Evolutionary conservation across 2,329 filamentous ascomycete genomes (phyloP), one percentile per base, ranked within the genome.

Genomic region (Colletotrichum truncatum): DNA sequence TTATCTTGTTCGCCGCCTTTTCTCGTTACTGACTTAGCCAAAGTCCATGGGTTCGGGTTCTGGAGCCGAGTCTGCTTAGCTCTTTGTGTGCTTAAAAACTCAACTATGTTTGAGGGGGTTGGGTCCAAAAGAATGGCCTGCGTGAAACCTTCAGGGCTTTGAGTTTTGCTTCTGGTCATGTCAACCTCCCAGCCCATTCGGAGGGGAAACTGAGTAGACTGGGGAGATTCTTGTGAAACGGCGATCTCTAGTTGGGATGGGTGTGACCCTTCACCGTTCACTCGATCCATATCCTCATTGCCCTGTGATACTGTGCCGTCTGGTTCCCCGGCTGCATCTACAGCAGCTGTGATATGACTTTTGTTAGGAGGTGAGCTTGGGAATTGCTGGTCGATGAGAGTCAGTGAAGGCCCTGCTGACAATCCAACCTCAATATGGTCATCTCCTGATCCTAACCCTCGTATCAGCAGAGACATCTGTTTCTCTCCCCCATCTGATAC

Each of bases 11-110:
- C 11, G 55, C 46, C 7, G 64, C 39, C 7, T 21, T 46, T 16
- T n/a, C n/a, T n/a, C n/a, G n/a, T n/a, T n/a, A n/a, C n/a, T n/a
- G n/a, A n/a, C n/a, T 55, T 59, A 25, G 67, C 65, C 12, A 68
- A 46, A 9, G 53, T 41, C 67, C 67, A 69, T 1, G 66, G 67
- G 6, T 66, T 68, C n/a, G 57, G 23, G 12, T 58, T 30, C 23
- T 68, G 34, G 12, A 41, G 16, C 45, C 56, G 45, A 16, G 25
- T 41, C 23, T 65, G 48, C 12, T 56, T n/a, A 4, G 16, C 18
- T 11, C 43, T n/a, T 10, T 63, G 63, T 7, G 49, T 41, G 6
- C 53, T 53, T 11, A 66, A 23, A n/a, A 23, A n/a, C 8, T 56
- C 36, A 16, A 25, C 0, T 7, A 63, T 30, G 8, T 43, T 14